phyloP scores from a whole-genome alignment of 129 eudicot genomes.

The Rutidosis leptorrhynchoides region DNA sequence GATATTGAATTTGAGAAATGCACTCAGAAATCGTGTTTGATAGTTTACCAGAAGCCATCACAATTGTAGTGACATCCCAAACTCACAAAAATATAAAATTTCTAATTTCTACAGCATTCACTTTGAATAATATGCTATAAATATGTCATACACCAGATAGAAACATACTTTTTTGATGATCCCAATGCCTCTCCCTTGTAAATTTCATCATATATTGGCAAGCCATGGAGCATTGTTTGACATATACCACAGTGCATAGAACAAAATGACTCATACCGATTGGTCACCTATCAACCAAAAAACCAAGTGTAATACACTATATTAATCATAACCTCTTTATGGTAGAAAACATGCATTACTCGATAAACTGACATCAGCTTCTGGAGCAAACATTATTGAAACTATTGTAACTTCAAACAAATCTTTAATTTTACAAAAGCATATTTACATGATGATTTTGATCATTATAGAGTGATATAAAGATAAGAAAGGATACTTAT shows the following conservation, averaged over 20 bases:
- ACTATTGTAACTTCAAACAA: neutral
- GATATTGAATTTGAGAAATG: constrained; percentile 46
- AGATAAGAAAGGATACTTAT: too few species aligned
- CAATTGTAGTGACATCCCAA: neutral
- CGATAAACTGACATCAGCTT: too few species aligned
- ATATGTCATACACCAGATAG: constrained; percentile 18
- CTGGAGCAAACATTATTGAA: neutral
- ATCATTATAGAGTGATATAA: too few species aligned
- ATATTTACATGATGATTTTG: too few species aligned
- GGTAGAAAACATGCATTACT: neutral
- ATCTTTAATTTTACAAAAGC: too few species aligned
- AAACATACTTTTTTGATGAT: constrained; percentile 25
- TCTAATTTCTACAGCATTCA: constrained; percentile 9
- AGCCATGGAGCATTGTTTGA: constrained; percentile 31
- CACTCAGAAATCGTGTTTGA: constrained; percentile 54
- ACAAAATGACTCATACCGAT: constrained; percentile 12
- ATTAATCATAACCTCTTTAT: neutral
- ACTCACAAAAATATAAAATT: neutral
- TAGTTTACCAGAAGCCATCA: constrained; percentile 40
- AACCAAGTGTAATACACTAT: neutral
- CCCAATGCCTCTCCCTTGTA: constrained; percentile 43
- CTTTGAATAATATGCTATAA: neutral
- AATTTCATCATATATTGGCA: constrained; percentile 21
- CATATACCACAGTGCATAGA: constrained; percentile 16
- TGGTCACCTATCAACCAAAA: constrained; percentile 1